phyloP scores from a whole-genome alignment of 305 asterid genomes.

The Fraxinus greggii region DNA sequence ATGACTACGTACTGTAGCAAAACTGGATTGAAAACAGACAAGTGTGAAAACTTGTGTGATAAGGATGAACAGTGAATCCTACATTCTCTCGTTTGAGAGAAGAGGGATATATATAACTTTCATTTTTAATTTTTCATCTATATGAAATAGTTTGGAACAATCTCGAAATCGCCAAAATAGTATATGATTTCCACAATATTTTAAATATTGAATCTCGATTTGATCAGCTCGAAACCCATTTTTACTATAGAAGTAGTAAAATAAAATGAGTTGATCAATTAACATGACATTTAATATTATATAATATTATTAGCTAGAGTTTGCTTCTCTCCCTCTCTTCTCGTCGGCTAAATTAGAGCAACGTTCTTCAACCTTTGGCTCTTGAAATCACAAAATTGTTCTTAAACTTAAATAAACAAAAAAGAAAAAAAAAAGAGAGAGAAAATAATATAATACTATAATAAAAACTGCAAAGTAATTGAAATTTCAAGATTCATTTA shows the following conservation, averaged over 20 bases:
- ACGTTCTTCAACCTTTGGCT: not conserved
- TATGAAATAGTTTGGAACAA: not conserved
- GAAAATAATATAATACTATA: not conserved
- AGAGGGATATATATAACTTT: not conserved
- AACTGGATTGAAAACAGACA: no score
- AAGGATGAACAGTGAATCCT: no score
- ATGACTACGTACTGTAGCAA: no score
- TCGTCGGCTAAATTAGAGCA: not conserved
- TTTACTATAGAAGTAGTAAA: not conserved
- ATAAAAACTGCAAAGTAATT: not conserved
- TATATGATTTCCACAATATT: not conserved
- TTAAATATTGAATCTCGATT: not conserved
- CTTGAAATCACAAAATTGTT: not conserved
- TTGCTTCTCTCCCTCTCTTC: no score
- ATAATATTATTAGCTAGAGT: not conserved
- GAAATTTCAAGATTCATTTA: not conserved
- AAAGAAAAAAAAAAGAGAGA: no score
- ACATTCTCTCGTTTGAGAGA: no score
- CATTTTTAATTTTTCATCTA: no score
- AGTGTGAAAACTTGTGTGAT: no score
- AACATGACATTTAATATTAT: not conserved
- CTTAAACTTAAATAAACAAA: not conserved
- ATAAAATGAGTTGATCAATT: not conserved
- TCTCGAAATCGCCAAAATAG: not conserved
- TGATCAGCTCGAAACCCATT: not conserved